Evolutionary conservation across 164 flowering plant genomes (phyloP).

Genomic region (Umbilicus rupestris): DNA sequence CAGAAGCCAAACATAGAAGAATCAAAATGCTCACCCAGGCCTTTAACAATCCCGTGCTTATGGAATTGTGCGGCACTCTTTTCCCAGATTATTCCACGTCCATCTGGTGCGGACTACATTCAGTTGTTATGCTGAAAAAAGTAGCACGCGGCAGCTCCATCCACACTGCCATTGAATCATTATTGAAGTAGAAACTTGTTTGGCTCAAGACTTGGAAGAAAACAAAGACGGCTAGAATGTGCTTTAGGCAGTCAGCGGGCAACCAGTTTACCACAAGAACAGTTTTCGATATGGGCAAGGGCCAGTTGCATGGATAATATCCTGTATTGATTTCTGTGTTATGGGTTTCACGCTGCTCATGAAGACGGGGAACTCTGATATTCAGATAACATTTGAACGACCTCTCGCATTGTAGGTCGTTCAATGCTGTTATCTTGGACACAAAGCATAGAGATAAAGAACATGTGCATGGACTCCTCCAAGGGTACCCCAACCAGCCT

Average conservation of each 20-base stretch:
- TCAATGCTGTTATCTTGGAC: constrained; percentile 61
- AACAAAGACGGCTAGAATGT: too few relatives aligned
- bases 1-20: constrained; percentile 21
- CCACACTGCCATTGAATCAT: constrained; percentile 42
- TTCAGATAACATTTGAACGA: constrained; percentile 81
- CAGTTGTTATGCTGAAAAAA: constrained; percentile 24
- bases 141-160: constrained; percentile 25
- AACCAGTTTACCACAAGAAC: too few relatives aligned
- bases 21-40: constrained; percentile 24
- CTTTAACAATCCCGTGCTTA: constrained; percentile 42
- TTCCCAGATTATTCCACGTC: constrained; percentile 41
- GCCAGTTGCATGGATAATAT: too few relatives aligned
- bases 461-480: constrained; percentile 44
- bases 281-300: too few relatives aligned
- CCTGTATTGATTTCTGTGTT: too few relatives aligned
- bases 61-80: constrained; percentile 43
- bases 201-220: too few relatives aligned
- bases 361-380: constrained; percentile 30
- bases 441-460: constrained; percentile 54
- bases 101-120: constrained; percentile 80
- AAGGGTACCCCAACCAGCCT: constrained; percentile 27
- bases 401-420: constrained; percentile 86
- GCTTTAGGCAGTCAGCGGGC: too few relatives aligned
- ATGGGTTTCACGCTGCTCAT: too few relatives aligned
- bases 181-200: constrained; percentile 43